Evolutionary conservation across 768 basidiomycete species (phyloP).

Genomic region (Mycena venus): DNA sequence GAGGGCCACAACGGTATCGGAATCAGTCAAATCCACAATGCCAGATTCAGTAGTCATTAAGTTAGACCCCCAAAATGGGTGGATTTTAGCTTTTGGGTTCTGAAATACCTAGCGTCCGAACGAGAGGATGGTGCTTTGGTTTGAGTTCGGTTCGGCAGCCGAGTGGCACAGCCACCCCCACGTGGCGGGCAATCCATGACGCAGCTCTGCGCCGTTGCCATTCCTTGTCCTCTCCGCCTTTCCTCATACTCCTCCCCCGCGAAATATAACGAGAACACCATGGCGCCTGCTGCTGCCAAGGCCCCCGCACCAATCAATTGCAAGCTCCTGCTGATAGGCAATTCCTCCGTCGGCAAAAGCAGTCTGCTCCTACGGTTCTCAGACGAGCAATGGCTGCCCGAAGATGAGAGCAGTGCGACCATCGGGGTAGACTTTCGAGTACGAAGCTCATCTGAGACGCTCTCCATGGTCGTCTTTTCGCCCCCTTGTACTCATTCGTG

Average conservation of each 20-base stretch:
- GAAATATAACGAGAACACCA: neutral
- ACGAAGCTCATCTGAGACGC: slow-evolving; percentile 41
- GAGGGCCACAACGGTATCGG: slow-evolving; percentile 46
- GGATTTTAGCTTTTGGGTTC: no score
- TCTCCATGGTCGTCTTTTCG: slow-evolving; percentile 22
- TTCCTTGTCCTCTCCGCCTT: neutral
- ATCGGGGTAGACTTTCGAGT: slow-evolving; percentile 91
- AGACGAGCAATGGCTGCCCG: slow-evolving; percentile 94
- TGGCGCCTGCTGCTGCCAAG: slow-evolving; percentile 37
- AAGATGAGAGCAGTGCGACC: slow-evolving; percentile 89
- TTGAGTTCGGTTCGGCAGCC: no score
- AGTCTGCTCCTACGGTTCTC: slow-evolving; percentile 95
- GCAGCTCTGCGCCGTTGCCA: neutral
- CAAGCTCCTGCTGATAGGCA: slow-evolving; percentile 88
- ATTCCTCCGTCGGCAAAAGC: slow-evolving; percentile 93
- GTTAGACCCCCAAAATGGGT: no score
- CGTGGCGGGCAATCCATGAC: neutral
- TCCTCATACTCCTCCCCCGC: neutral
- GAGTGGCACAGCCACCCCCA: no score
- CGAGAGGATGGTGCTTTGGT: no score
- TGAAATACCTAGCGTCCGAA: no score
- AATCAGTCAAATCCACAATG: slow-evolving; percentile 15
- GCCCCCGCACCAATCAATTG: slow-evolving; percentile 71
- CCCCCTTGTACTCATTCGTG: neutral
- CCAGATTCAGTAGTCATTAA: no score